Evolutionary conservation across 2,329 filamentous ascomycete genomes (phyloP), one percentile per base, ranked within the genome.

Genomic region (Aspergillus pseudoterreus): DNA sequence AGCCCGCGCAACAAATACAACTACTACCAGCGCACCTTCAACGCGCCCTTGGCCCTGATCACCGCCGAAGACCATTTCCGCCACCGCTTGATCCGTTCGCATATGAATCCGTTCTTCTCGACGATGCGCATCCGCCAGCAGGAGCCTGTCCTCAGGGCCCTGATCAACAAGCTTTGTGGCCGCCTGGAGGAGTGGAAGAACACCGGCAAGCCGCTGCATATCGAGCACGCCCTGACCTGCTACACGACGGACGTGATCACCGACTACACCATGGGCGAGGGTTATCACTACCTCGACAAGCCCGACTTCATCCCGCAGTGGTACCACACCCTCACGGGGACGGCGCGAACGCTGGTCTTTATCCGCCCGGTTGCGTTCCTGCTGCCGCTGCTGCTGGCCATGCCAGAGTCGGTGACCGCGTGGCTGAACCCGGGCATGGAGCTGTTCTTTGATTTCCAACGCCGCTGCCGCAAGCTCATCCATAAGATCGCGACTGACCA

Each of bases 211-310:
- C 57, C 62, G 2, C 49, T 67, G 30, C 54, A 57, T 22, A 50
- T 63, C 30, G 57, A 65, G 33, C 53, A 66, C 50, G 63, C 70
- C 0, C 74, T 72, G 45, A 71, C 67, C 19, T 73, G 72, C 17
- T 64, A 73, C 43, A 72, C 72, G 2, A 74, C 74, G 30, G 75
- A 78, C 30, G 69, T 77, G 42, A 74, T 78, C 55, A 75, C 73
- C 53, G 66, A 74, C 47, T 77, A 76, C 52, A 63, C 62, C n/a
- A 62, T 69, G 59, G 61, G 62, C n/a, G 48, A 58, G 12, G 58
- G 57, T 1, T 68, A 62, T 41, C 54, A 64, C 47, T 69, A 67
- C 56, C 58, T 71, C 8, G 65, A 69, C 22, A 57, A 59, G 6
- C 57, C 63, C 1, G 64, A 67, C 33, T 70, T 67, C 21, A 54